Evolutionary conservation across 2,329 filamentous ascomycete genomes (phyloP).

Genomic region (Ophiosphaerella narmari): DNA sequence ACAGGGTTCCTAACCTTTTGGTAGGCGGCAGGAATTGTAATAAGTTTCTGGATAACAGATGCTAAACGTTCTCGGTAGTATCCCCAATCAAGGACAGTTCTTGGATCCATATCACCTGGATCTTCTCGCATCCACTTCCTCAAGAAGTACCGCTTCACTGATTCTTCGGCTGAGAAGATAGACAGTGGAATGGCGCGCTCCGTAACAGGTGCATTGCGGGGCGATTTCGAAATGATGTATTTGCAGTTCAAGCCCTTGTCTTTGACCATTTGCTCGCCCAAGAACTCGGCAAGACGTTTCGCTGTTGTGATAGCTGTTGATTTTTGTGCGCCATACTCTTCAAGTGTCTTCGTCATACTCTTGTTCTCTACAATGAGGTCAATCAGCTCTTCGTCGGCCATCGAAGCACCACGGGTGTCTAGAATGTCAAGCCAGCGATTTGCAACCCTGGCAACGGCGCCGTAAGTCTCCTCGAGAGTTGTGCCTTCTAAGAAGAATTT

Average conservation of each 20-base stretch:
- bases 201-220: conserved; percentile 87
- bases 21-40: conserved; percentile 95
- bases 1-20: conserved; percentile 96
- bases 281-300: conserved; percentile 89
- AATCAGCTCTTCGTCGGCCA: conserved; percentile 96
- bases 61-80: conserved; percentile 96
- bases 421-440: conserved; percentile 97
- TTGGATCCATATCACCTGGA: conserved; percentile 85
- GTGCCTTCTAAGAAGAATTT: conserved; percentile 96
- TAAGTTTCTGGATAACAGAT: conserved; percentile 97
- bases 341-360: conserved; percentile 95
- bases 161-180: conserved; percentile 92
- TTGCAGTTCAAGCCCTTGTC: conserved; percentile 99
- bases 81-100: conserved; percentile 90
- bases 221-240: conserved; percentile 92
- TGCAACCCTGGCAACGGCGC: conserved; percentile 88
- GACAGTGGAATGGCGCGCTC: conserved; percentile 93
- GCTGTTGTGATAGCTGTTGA: conserved; percentile 99
- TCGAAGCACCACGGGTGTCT: conserved; percentile 81
- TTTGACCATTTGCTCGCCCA: conserved; percentile 98
- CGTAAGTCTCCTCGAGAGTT: conserved; percentile 87
- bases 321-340: conserved; percentile 94
- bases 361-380: conserved; percentile 99
- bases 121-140: conserved; percentile 97
- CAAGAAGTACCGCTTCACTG: conserved; percentile 84